Conservation (phyloP, 768 basidiomycete species). For the Suillus americanus region DNA sequence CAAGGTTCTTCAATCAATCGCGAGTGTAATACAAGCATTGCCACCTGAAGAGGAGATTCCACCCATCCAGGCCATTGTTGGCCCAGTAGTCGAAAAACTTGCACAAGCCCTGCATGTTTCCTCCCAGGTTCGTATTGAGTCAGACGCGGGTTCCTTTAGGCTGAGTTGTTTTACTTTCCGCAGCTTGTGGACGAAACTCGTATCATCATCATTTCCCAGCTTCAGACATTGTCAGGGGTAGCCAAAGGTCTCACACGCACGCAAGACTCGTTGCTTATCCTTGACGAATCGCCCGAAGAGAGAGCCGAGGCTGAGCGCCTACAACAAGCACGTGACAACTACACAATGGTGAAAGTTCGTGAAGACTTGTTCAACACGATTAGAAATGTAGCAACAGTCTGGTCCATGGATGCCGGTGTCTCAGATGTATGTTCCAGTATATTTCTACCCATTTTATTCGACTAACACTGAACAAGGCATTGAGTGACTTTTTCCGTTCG, state of each 20-base stretch:
- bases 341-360: conserved; percentile 60
- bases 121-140: conserved; percentile 42
- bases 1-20: conserved; percentile 90
- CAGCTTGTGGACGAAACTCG: conserved; percentile 78
- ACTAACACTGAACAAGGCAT: conserved; percentile 43
- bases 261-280: conserved; percentile 62
- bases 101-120: conserved; percentile 59
- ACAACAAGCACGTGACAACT: conserved; percentile 61
- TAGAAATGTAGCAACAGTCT: conserved; percentile 62
- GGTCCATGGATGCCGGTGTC: conserved; percentile 78
- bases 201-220: conserved; percentile 60
- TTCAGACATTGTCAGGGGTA: conserved; percentile 81
- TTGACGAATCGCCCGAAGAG: conserved; percentile 56
- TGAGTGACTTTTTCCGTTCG: conserved; percentile 83
- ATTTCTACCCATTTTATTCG: conserved; percentile 4
- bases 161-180: background rate
- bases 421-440: conserved; percentile 58
- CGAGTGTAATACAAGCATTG: conserved; percentile 90
- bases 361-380: conserved; percentile 64
- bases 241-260: conserved; percentile 84
- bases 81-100: conserved; percentile 71
- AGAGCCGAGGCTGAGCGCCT: conserved; percentile 54
- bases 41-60: conserved; percentile 76
- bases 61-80: conserved; percentile 76
- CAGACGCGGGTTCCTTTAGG: no score